Evolutionary conservation across 2,329 filamentous ascomycete genomes (phyloP), one percentile per base, ranked within the genome.

Genomic region (Colletotrichum tropicicola): DNA sequence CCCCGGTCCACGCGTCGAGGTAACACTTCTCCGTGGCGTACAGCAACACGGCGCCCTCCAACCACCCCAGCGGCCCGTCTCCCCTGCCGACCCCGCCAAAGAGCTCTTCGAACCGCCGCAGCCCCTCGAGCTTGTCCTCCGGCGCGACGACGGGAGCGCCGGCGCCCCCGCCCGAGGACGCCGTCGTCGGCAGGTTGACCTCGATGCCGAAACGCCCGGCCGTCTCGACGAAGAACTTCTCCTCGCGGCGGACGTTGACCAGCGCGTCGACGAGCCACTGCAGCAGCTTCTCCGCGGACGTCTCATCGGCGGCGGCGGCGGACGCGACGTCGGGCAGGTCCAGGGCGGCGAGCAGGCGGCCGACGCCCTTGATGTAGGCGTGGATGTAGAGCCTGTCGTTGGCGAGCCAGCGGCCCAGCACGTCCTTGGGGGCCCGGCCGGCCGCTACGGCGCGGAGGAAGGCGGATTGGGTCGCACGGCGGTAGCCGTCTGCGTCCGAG

Each of bases 11-110:
- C 12, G 88, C 83, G 39, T 85, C 80, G 17, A 89, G 73, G 72
- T 90, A 91, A 65, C 83, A 85, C 48, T 82, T 87, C 77, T 95
- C 92, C 1, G 90, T 93, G n/a, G 88, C 89, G 89, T 91, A 94
- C 23, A 94, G 85, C n/a, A 92, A 83, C 3, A 92, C 85, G 66
- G 92, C 81, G 6, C 89, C 90, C 73, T 93, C 90, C 3, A 94
- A 77, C 71, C 81, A 83, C 0, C 79, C 75, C 0, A 92, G 73
- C 1, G 68, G 57, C 2, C 77, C 82, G 3, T 80, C 79, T 7
- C 79, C 81, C 0, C 83, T 77, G 53, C 82, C 82, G 12, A 85
- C 81, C 4, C 83, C 83, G n/a, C 81, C 83, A 59, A 88, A 85
- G 5, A 92, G 85, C 19, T 66, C 66, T 52, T 80, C 74, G 67